A percentile compares a stretch with the other conserved stretches of the same genome.
These are phyloP conservation scores for Hypomontagnella submonticulosa DNA, from an alignment of 495 filamentous ascomycete species.

Conservation along the genomic window DNA sequence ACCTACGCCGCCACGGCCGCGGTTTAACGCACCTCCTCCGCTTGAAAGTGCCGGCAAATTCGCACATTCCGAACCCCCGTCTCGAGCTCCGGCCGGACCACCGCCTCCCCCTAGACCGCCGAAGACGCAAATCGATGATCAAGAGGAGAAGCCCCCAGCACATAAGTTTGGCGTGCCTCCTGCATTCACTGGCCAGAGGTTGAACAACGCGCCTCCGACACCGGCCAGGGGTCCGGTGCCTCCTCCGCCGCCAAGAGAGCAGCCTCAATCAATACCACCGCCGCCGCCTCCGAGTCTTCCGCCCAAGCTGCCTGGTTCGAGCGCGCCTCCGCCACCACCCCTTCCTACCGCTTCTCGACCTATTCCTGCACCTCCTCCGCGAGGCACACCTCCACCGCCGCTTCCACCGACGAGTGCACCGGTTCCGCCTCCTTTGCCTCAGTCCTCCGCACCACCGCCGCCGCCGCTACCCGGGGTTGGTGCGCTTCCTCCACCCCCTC, in stretches of 20 bases:
- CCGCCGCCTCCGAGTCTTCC: constrained; percentile 70
- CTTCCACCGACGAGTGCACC: constrained; percentile 52
- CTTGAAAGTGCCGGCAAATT: constrained; percentile 87
- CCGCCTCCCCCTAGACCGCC: constrained; percentile 88
- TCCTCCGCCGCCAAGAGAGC: constrained; percentile 72
- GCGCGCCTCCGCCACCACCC: constrained; percentile 63
- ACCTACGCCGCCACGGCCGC: constrained; percentile 63
- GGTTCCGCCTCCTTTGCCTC: constrained; percentile 50
- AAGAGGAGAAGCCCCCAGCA: constrained; percentile 50
- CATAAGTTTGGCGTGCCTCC: constrained; percentile 82
- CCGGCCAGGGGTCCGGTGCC: constrained; percentile 74
- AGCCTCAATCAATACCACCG: constrained; percentile 52
- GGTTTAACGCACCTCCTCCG: constrained; percentile 85
- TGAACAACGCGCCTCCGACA: constrained; percentile 71
- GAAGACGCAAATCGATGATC: constrained; percentile 83
- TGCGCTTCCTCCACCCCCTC: constrained; percentile 49
- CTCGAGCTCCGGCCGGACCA: constrained; percentile 74
- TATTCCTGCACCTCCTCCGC: constrained; percentile 51
- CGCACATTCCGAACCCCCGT: constrained; percentile 65
- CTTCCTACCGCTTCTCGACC: constrained; percentile 43
- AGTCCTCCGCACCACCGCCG: constrained; percentile 53
- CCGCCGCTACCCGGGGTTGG: constrained; percentile 45
- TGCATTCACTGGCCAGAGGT: constrained; percentile 76
- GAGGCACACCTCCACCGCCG: constrained; percentile 46
- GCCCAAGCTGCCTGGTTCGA: constrained; percentile 72